Conservation (phyloP, 2,329 filamentous ascomycete species). For the Pseudofabraea citricarpa region DNA sequence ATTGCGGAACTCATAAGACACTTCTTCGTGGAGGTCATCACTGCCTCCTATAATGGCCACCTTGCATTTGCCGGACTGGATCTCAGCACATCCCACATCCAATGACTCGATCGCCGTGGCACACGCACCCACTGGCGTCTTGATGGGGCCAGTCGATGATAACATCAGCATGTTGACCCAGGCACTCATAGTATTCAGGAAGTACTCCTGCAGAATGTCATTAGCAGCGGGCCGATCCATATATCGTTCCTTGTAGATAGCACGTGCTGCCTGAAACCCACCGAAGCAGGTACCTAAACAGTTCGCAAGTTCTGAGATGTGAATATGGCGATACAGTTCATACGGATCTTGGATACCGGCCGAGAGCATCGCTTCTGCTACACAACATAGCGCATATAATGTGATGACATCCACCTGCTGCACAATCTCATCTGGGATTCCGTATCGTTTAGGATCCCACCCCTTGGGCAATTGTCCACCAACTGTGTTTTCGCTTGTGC, state of each 20-base stretch:
- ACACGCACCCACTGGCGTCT: slow-evolving; percentile 93
- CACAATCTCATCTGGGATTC: slow-evolving; percentile 93
- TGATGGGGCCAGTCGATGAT: slow-evolving; percentile 93
- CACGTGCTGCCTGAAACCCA: slow-evolving; percentile 79
- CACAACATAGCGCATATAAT: slow-evolving; percentile 86
- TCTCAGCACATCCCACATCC: slow-evolving; percentile 94
- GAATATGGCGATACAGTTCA: slow-evolving; percentile 98
- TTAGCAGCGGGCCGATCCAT: slow-evolving; percentile 94
- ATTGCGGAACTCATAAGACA: slow-evolving; percentile 97
- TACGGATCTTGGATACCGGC: slow-evolving; percentile 96
- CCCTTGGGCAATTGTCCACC: slow-evolving; percentile 93
- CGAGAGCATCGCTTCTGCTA: slow-evolving; percentile 80
- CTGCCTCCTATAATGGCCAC: slow-evolving; percentile 95
- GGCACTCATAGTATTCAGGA: slow-evolving; percentile 98
- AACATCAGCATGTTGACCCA: slow-evolving; percentile 99
- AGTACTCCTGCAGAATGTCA: slow-evolving; percentile 95
- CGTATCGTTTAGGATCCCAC: slow-evolving; percentile 91
- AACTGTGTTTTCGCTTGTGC: slow-evolving; percentile 89
- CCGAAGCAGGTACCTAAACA: slow-evolving; percentile 95
- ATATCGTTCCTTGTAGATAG: slow-evolving; percentile 96
- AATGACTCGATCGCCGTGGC: slow-evolving; percentile 94
- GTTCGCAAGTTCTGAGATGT: slow-evolving; percentile 94
- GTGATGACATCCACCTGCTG: slow-evolving; percentile 92
- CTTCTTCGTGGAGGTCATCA: slow-evolving; percentile 96
- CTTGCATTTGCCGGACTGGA: slow-evolving; percentile 92